A percentile compares a stretch with the other conserved stretches of the same genome.
Conservation (phyloP, 139 green algal genomes). For the Closterium sp. region DNA sequence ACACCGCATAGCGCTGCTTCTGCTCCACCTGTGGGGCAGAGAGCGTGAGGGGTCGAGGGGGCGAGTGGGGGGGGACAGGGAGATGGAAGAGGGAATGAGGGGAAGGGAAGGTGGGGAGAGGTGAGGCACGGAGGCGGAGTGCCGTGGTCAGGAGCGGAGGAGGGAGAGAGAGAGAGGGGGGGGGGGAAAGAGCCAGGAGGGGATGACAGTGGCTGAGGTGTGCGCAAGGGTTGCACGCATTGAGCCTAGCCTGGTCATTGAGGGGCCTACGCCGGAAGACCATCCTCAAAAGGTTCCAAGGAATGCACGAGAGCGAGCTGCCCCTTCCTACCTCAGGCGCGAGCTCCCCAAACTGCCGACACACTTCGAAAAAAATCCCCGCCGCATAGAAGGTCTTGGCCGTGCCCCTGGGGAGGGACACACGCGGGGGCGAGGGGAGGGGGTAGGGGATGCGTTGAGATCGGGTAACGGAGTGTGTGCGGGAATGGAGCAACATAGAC, state of each 20-base stretch:
- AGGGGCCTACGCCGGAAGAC: too few species aligned
- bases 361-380: conserved; percentile 81
- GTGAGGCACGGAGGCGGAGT: too few species aligned
- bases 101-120: background rate
- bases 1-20: conserved; percentile 81
- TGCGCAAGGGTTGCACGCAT: background rate
- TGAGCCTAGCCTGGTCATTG: background rate
- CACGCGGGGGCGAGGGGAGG: too few species aligned
- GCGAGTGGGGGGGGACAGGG: background rate
- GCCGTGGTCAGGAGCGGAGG: too few species aligned
- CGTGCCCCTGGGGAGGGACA: conserved; percentile 55
- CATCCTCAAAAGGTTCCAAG: too few species aligned
- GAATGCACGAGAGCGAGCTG: background rate
- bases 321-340: conserved; percentile 63
- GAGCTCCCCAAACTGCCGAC: conserved; percentile 72
- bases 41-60: background rate
- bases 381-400: conserved; percentile 82
- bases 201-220: too few species aligned
- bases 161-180: too few species aligned
- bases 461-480: background rate
- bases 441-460: background rate
- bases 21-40: conserved; percentile 54
- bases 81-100: background rate
- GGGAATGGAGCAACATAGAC: background rate
- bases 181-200: too few species aligned